Evolutionary conservation across 371 early-diverging fungal species (phyloP).

Genomic region (Vairimorpha apis): DNA sequence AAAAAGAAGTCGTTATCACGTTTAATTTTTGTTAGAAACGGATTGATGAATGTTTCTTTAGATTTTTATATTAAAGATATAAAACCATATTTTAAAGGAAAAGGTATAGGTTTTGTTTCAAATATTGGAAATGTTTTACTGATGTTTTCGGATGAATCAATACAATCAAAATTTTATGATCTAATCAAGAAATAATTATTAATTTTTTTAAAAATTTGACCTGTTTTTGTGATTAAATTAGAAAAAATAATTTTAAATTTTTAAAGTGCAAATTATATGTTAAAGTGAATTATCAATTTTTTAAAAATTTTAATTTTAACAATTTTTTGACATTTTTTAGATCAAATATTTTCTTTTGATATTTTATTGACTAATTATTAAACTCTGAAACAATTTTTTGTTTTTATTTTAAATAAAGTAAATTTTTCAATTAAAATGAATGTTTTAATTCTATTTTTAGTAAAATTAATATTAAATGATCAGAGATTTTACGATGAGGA

Average conservation of each 20-base stretch:
- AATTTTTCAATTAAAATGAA: too few relatives aligned
- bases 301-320: too few relatives aligned
- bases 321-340: too few relatives aligned
- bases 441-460: too few relatives aligned
- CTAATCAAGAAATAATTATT: too few relatives aligned
- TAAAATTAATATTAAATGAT: not conserved
- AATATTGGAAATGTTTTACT: constrained; percentile 4
- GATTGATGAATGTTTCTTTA: constrained; percentile 16
- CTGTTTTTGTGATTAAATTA: not conserved
- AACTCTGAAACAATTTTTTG: too few relatives aligned
- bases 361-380: too few relatives aligned
- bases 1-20: not conserved
- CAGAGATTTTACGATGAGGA: not conserved
- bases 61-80: constrained; percentile 23
- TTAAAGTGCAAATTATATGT: too few relatives aligned
- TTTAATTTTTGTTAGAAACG: constrained; percentile 24
- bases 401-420: too few relatives aligned
- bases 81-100: constrained; percentile 6
- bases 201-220: not conserved
- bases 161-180: constrained; percentile 11
- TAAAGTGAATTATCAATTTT: too few relatives aligned
- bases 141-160: not conserved
- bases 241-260: not conserved
- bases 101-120: constrained; percentile 10
- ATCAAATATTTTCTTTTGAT: too few relatives aligned